A percentile compares a stretch with the other conserved stretches of the same genome.
phyloP scores from a whole-genome alignment of 176 grass and related monocot species.

The Musa beccarii region DNA sequence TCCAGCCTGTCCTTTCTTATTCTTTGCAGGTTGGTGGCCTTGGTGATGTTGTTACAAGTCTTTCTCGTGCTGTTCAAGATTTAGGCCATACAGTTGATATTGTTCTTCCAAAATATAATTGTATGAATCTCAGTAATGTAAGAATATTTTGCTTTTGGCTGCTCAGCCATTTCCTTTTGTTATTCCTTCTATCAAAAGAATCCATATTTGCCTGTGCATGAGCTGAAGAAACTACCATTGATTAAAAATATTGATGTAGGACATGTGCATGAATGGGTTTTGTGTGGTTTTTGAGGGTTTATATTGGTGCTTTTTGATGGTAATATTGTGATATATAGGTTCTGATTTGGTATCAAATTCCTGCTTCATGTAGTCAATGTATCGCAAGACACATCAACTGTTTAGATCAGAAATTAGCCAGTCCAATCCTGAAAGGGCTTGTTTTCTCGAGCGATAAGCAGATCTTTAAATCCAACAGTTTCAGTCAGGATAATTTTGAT shows the following conservation, averaged over 20 bases:
- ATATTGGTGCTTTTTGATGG: too few relatives aligned
- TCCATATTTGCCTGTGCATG: not conserved
- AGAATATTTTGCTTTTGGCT: constrained; percentile 29
- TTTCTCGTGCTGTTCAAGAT: constrained; percentile 95
- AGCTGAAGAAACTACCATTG: not conserved
- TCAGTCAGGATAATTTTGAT: too few relatives aligned
- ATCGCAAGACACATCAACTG: too few relatives aligned
- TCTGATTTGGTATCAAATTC: too few relatives aligned
- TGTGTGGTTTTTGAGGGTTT: not conserved
- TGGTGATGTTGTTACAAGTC: constrained; percentile 93
- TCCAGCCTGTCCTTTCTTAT: not conserved
- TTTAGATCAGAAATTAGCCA: too few relatives aligned
- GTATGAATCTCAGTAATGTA: constrained; percentile 83
- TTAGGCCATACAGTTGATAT: constrained; percentile 92
- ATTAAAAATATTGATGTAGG: not conserved
- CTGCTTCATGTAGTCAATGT: too few relatives aligned
- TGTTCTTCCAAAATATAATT: constrained; percentile 95
- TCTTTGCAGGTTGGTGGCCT: constrained; percentile 77
- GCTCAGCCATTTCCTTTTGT: not conserved
- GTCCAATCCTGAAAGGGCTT: too few relatives aligned
- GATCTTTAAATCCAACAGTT: too few relatives aligned
- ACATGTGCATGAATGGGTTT: not conserved
- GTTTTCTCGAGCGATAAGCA: too few relatives aligned
- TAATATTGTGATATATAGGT: too few relatives aligned
- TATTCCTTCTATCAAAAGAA: not conserved